These are phyloP conservation scores for Hymenoscyphus linearis DNA, from an alignment of 2,329 filamentous ascomycete genomes.

Conservation along the genomic window DNA sequence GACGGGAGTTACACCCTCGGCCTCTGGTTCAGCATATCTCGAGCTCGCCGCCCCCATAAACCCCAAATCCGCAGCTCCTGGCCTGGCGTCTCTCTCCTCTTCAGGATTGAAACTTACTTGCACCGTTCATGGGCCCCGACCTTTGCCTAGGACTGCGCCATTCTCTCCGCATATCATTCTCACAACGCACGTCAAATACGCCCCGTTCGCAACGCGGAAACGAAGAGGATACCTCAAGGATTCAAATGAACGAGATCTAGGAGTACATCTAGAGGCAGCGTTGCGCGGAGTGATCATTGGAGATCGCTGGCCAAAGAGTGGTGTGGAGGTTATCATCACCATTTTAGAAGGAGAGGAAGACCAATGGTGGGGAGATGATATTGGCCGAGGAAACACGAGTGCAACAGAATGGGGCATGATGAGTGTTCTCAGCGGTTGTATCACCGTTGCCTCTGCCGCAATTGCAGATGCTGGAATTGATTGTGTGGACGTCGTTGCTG, in stretches of 20 bases:
- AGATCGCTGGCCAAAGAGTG: conserved; percentile 97
- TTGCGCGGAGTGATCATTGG: conserved; percentile 85
- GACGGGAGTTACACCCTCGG: conserved; percentile 87
- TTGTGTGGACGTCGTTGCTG: conserved; percentile 83
- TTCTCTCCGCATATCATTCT: conserved; percentile 92
- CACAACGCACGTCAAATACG: conserved; percentile 92
- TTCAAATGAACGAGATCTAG: conserved; percentile 79
- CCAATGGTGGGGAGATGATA: conserved; percentile 54
- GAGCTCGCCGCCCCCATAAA: conserved; percentile 50
- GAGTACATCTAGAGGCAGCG: conserved; percentile 85
- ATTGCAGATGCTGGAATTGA: conserved; percentile 94
- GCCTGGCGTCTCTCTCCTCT: conserved; percentile 40
- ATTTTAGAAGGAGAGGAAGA: conserved; percentile 92
- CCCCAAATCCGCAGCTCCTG: conserved; percentile 43
- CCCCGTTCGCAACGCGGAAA: conserved; percentile 81
- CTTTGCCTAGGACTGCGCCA: conserved; percentile 80
- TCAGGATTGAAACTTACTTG: conserved; percentile 82
- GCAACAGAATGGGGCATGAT: conserved; percentile 79
- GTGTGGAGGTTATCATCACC: conserved; percentile 89
- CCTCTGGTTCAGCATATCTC: conserved; percentile 86
- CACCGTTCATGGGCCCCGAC: conserved; percentile 87
- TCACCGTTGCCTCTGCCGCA: conserved; percentile 89
- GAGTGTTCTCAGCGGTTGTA: conserved; percentile 85
- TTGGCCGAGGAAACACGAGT: conserved; percentile 43
- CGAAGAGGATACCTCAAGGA: conserved; percentile 84